These are phyloP conservation scores for Zygosaccharomyces bisporus DNA, from an alignment of 805 yeast species.

Conservation along the genomic window DNA sequence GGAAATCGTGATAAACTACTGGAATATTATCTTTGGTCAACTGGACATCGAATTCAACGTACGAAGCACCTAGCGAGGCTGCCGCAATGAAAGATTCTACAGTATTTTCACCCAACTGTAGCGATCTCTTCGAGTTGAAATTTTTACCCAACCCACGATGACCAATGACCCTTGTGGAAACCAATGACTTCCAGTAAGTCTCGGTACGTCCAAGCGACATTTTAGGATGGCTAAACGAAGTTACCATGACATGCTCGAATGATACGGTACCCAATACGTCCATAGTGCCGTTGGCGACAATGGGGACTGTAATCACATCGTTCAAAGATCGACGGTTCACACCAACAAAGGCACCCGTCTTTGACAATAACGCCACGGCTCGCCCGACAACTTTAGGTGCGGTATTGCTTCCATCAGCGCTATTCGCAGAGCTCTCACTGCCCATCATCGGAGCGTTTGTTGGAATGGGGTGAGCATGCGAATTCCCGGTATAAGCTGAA, in stretches of 20 bases:
- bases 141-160: slow-evolving; percentile 95
- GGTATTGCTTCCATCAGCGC: slow-evolving; percentile 14
- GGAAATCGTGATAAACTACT: slow-evolving; percentile 89
- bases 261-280: slow-evolving; percentile 73
- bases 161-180: slow-evolving; percentile 87
- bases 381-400: slow-evolving; percentile 60
- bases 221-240: slow-evolving; percentile 51
- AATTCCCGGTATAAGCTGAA: slow-evolving; percentile 2
- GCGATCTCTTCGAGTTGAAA: slow-evolving; percentile 60
- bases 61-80: slow-evolving; percentile 92
- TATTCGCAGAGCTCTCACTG: slow-evolving; percentile 10
- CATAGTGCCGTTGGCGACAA: slow-evolving; percentile 65
- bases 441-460: background rate
- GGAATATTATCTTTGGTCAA: slow-evolving; percentile 87
- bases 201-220: slow-evolving; percentile 37
- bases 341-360: slow-evolving; percentile 65
- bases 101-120: slow-evolving; percentile 94
- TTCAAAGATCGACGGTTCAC: slow-evolving; percentile 61
- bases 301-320: slow-evolving; percentile 65
- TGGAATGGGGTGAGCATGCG: slow-evolving; percentile 1
- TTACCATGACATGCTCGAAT: slow-evolving; percentile 70
- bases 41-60: slow-evolving; percentile 96
- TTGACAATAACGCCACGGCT: slow-evolving; percentile 69
- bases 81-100: slow-evolving; percentile 94
- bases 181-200: slow-evolving; percentile 88